Conservation (phyloP, 2,329 filamentous ascomycete species). For the Blastomyces percursus region DNA sequence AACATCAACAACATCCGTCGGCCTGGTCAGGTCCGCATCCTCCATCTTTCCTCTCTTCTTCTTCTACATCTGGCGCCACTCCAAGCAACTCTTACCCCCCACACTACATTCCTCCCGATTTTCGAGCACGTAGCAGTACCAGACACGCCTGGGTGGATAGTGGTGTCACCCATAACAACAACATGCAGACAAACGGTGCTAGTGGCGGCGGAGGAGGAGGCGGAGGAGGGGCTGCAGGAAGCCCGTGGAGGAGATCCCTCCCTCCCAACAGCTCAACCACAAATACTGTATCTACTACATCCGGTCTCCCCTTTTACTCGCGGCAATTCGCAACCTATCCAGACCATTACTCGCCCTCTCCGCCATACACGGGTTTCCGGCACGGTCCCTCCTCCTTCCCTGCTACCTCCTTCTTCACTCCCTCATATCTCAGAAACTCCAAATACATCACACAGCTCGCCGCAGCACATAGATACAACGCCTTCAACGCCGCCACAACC, state of each 20-base stretch:
- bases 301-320: constrained; percentile 35
- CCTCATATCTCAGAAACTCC: constrained; percentile 70
- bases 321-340: constrained; percentile 35
- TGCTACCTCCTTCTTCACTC: constrained; percentile 56
- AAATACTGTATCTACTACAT: background rate
- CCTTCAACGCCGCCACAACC: constrained; percentile 35
- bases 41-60: constrained; percentile 14
- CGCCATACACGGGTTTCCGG: constrained; percentile 13
- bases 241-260: constrained; percentile 34
- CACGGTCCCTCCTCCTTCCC: constrained; percentile 16
- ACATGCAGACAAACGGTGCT: constrained; percentile 38
- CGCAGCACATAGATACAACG: constrained; percentile 54
- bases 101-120: constrained; percentile 22
- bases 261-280: background rate
- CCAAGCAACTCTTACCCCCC: constrained; percentile 26
- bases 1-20: background rate
- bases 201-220: constrained; percentile 10
- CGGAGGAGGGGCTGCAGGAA: constrained; percentile 15
- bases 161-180: constrained; percentile 19
- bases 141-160: constrained; percentile 32
- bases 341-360: background rate
- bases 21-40: constrained; percentile 27
- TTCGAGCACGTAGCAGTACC: constrained; percentile 4
- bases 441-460: constrained; percentile 67
- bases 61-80: constrained; percentile 19